Evolutionary conservation across 208 protist genomes (phyloP), one percentile per base, ranked within the genome.

Genomic region (Angomonas deanei): DNA sequence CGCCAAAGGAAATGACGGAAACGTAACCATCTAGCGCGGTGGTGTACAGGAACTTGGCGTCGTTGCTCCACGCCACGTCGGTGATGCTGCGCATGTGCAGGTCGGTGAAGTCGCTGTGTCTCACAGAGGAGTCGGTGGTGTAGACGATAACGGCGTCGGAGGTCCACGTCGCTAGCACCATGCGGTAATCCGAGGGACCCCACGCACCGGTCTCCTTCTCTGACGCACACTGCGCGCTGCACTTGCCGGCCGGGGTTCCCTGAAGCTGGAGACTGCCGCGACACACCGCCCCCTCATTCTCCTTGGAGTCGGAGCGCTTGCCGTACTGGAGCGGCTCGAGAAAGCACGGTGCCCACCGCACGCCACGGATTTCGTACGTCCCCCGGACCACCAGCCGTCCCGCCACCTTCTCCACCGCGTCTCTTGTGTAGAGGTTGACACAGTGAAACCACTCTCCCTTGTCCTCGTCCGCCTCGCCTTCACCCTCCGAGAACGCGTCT

Each of bases 31-130:
- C 89, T 10, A 95, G 74, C 0, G 86, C 84, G 21, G 84, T 76
- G 5, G 86, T 93, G 39, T 86, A 76, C 27, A 95, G 72, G 60
- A 79, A 82, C 0, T 47, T 64, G 19, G 80, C 86, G 30, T 88
- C 54, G 17, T 42, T 56, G 36, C 70, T 83, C 86, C 89, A 95
- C 38, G 82, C 72, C 4, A 95, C 80, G 31, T 95, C 89, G n/a
- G 82, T 83, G 73, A 95, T 95, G 66, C 81, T 90, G 73, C 78
- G 84, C 78, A 92, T 86, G 69, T 95, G 89, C 32, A 95, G 66
- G 58, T 95, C 89, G 10, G 86, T 91, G 66, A 85, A 92, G 73
- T 92, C 89, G 66, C 86, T 92, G 71, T 93, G 84, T 10, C 86
- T 83, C n/a, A 74, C 70, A 27, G 70, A 69, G 63, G 74, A 82